Evolutionary conservation across 2,329 filamentous ascomycete species (phyloP), one percentile per base, ranked within the genome.

Genomic region (Nemania serpens): DNA sequence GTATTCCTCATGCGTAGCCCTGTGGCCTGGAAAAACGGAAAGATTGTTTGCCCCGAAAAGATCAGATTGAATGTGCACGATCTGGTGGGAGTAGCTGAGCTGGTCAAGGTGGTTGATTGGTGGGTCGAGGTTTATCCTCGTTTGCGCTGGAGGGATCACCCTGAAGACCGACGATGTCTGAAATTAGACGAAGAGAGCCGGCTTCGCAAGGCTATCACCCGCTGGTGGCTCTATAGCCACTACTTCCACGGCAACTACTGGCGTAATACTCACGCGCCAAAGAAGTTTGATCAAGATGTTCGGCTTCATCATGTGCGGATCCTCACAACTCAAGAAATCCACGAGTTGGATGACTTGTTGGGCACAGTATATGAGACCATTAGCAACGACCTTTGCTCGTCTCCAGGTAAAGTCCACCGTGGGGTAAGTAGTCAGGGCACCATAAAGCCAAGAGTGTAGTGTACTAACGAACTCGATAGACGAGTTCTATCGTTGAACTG

Each of bases 221-320:
- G 76, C 34, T 86, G 82, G 82, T 84, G 82, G 82, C 74, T 83
- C 3, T 85, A 82, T 63, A 76, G 81, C 6, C 76, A 77, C 36
- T 80, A 82, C 61, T 84, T 84, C 60, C 82, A 85, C 48, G 78
- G 78, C 11, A 77, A 78, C 34, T 71, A 74, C 37, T 76, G 73
- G 10, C 71, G 74, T 25, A 54, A 66, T 43, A 59, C 58, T 2
- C 60, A 55, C 20, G 37, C 29, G 18, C 66, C 67, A 1, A 67
- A 61, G 41, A 65, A 50, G 36, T 73, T 70, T 64, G 39, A 62
- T 1, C 29, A 53, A 1, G 72, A 75, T 50, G 54, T 59, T 17
- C 60, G 73, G 52, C 68, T 75, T 5, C 62, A 69, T 10, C 68
- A 71, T 36, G 48, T 74, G 2, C 70, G 73, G 11, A 45, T 65